phyloP scores from a whole-genome alignment of 2,329 filamentous ascomycete species.

The Phialocephala sp. region DNA sequence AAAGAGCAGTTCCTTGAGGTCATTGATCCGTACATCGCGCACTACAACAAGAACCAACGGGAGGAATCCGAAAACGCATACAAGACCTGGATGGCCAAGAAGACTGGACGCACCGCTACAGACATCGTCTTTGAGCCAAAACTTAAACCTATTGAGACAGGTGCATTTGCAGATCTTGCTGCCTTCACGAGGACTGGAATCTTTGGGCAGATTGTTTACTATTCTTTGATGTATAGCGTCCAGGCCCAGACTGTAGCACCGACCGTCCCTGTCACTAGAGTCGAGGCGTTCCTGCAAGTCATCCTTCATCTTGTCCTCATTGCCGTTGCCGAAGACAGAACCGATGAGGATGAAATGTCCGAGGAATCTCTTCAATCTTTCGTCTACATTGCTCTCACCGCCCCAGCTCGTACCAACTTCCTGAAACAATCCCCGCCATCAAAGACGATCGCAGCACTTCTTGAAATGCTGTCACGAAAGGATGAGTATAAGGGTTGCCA shows the following conservation, averaged over 20 bases:
- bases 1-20: slow-evolving; percentile 85
- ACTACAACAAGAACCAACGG: slow-evolving; percentile 95
- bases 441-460: slow-evolving; percentile 68
- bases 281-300: slow-evolving; percentile 92
- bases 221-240: slow-evolving; percentile 82
- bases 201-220: slow-evolving; percentile 90
- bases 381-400: slow-evolving; percentile 71
- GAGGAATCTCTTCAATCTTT: slow-evolving; percentile 67
- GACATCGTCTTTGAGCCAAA: slow-evolving; percentile 94
- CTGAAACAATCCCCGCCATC: slow-evolving; percentile 60
- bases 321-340: slow-evolving; percentile 81
- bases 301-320: slow-evolving; percentile 87
- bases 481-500: slow-evolving; percentile 83
- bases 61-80: slow-evolving; percentile 94
- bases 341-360: slow-evolving; percentile 57
- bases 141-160: slow-evolving; percentile 74
- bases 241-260: slow-evolving; percentile 72
- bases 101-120: slow-evolving; percentile 77
- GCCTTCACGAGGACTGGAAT: slow-evolving; percentile 82
- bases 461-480: slow-evolving; percentile 66
- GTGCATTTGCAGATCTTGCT: slow-evolving; percentile 78
- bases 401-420: slow-evolving; percentile 65
- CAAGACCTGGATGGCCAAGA: slow-evolving; percentile 84
- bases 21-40: slow-evolving; percentile 93
- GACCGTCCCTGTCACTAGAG: slow-evolving; percentile 76